Conservation (phyloP, 75 land plant genomes). For the Gnetum montanum region DNA sequence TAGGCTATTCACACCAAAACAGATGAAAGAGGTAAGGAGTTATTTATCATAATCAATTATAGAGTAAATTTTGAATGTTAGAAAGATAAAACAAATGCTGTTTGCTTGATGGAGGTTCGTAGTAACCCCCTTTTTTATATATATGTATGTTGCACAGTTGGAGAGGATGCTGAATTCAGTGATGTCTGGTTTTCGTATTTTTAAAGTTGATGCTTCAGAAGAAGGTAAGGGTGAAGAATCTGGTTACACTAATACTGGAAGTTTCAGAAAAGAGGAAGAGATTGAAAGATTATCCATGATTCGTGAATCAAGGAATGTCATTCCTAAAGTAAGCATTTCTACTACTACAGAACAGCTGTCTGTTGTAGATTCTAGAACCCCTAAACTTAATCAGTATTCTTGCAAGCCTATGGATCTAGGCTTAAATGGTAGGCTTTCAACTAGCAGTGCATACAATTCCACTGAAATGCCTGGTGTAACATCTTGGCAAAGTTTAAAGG, state of each 20-base stretch:
- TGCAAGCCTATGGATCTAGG: background rate
- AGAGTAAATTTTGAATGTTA: background rate
- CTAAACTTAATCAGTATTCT: slow-evolving; percentile 7
- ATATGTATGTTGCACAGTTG: slow-evolving; percentile 20
- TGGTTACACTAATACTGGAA: background rate
- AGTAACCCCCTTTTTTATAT: background rate
- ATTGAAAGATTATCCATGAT: slow-evolving; percentile 5
- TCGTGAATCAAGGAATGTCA: slow-evolving; percentile 2
- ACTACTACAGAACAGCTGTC: background rate
- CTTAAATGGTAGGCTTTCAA: slow-evolving; percentile 2
- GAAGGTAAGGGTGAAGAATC: slow-evolving; percentile 1
- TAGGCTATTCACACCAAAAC: slow-evolving; percentile 39
- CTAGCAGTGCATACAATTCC: slow-evolving; percentile 5
- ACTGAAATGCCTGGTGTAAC: slow-evolving; percentile 4
- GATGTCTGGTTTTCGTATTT: background rate
- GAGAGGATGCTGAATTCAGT: slow-evolving; percentile 20
- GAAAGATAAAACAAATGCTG: background rate
- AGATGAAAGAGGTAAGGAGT: slow-evolving; percentile 51
- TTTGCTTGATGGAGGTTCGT: background rate
- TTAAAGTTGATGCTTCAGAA: slow-evolving; percentile 4
- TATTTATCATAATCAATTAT: background rate
- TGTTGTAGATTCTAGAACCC: background rate
- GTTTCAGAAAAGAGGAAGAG: slow-evolving; percentile 1
- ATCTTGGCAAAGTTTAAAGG: slow-evolving; percentile 34
- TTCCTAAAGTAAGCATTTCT: slow-evolving; percentile 1